phyloP scores from a whole-genome alignment of 2,329 filamentous ascomycete genomes.

The Colletotrichum tabaci region DNA sequence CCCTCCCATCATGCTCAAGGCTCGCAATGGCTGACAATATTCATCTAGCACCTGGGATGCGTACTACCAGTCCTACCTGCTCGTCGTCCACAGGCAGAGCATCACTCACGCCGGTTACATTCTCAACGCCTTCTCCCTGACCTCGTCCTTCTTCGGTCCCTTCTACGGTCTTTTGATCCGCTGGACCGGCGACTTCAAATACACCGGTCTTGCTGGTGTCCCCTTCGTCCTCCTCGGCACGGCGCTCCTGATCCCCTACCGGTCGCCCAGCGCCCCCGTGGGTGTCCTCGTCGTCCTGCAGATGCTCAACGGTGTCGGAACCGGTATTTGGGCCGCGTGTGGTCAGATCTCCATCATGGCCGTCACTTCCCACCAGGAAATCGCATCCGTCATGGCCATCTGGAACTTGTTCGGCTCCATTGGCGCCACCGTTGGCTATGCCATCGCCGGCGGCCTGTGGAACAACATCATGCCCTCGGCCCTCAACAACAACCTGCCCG shows the following conservation, averaged over 20 bases:
- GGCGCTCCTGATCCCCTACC: constrained; percentile 55
- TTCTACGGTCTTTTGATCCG: constrained; percentile 56
- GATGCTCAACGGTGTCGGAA: constrained; percentile 56
- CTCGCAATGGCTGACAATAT: background rate
- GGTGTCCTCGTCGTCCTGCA: constrained; percentile 57
- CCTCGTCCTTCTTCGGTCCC: constrained; percentile 55
- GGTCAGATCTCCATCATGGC: constrained; percentile 56
- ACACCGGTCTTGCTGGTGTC: constrained; percentile 51
- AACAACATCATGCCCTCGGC: constrained; percentile 54
- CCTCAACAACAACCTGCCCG: constrained; percentile 57
- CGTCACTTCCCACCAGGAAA: constrained; percentile 50
- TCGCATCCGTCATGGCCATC: constrained; percentile 54
- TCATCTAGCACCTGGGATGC: constrained; percentile 52
- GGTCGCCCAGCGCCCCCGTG: constrained; percentile 48
- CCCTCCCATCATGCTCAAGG: too few relatives aligned
- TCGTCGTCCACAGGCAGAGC: constrained; percentile 53
- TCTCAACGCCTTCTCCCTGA: constrained; percentile 54
- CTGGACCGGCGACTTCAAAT: constrained; percentile 52
- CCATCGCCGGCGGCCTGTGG: constrained; percentile 53
- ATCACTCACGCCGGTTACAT: constrained; percentile 51
- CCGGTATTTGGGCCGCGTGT: constrained; percentile 51
- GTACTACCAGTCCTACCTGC: constrained; percentile 60
- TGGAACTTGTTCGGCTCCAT: constrained; percentile 50
- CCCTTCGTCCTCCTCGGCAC: constrained; percentile 51
- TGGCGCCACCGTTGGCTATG: constrained; percentile 52